Evolutionary conservation across 2,329 filamentous ascomycete species (phyloP), one percentile per base, ranked within the genome.

Genomic region (Diaporthe citriasiana): DNA sequence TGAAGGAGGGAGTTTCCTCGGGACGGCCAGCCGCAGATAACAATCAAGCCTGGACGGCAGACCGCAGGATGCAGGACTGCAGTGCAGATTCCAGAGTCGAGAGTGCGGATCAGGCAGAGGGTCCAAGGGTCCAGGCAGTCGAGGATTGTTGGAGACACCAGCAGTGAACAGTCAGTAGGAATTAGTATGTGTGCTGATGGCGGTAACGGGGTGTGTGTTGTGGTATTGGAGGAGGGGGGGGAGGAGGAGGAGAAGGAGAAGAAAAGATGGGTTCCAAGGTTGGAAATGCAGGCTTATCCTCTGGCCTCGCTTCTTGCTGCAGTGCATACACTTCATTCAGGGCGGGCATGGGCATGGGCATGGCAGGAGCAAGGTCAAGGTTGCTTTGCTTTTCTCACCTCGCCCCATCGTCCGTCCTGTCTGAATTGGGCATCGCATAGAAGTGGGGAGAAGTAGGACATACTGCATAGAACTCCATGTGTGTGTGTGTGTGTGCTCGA

Each of bases 11-110:
- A 4, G 56, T 63, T 63, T 25, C 69, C 56, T 63, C 69, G 45
- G 45, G 69, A 51, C 69, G 69, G 69, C 45, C 51, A 40, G 56
- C 69, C 45, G 42, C 69, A 71, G 69, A 40, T 53, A 71, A 60
- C 56, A 71, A 70, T 42, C 56, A 60, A 51, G 69, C 42, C 51
- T 53, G 47, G 69, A 53, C 53, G 56, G 56, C 56, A 38, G 59
- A 42, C 45, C 13, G 70, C 56, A 51, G 50, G 47, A 53, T 19
- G 63, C 63, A 53, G 33, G 30, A 59, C 17, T 55, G 55, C 55
- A 57, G 35, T 56, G 53, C 53, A 56, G 30, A n/a, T 3, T 51
- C 33, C 33, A 40, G 19, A 59, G 22, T 25, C 40, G 40, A 33
- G 25, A 22, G n/a, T 33, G 27, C 27, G n/a, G n/a, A n/a, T n/a